Base-by-base conservation (phyloP, 179 eudicot species). In the Drosera spatulata region DNA sequence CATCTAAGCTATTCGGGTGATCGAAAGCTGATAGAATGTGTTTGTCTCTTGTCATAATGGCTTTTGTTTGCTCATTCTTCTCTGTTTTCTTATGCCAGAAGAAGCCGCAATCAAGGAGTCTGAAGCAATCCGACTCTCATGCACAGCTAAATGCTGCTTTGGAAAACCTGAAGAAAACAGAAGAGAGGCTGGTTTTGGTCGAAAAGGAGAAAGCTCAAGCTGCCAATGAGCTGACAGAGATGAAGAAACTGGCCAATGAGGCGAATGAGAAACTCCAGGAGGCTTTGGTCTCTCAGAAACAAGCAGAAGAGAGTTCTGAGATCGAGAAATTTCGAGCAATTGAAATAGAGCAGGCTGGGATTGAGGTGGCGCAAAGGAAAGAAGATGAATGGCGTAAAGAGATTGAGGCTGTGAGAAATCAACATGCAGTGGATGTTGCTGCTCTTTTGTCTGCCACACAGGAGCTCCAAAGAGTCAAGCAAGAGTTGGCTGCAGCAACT, bases 121-220 rank as follows among this genome's bases (percentile, higher is more conserved):
- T 71, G 41, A 93, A 78, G 79, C 90, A 85, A 55, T 78, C 96
- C 13, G 99, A 89, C 69, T 65, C 86, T 45, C 99, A 86, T 62
- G 79, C 86, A 37, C 90, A 89, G 58, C 54, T 89, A 57, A 68
- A 63, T 65, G 70, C 68, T 69, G 85, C 77, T 22, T 88, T 81
- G 60, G 99, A 93, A 66, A 95, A 88, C 39, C 76, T 82, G 66
- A 89, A 86, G 73, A 86, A 82, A 62, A 82, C 88, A 6, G 78
- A 83, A 61, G 99, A 89, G 37, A 86, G 79, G 64, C 60, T 89
- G 58, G 42, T 14, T 76, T 62, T 62, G 64, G 73, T 83, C 41
- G 97, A 86, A 75, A 81, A 86, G 49, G 99, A 86, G 73, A 93
- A 86, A 73, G 70, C 68, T n/a, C 79, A 89, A 43, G 85, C 88